Evolutionary conservation across 768 basidiomycete genomes (phyloP), one percentile per base, ranked within the genome.

Genomic region (Daedaleopsis nitida): DNA sequence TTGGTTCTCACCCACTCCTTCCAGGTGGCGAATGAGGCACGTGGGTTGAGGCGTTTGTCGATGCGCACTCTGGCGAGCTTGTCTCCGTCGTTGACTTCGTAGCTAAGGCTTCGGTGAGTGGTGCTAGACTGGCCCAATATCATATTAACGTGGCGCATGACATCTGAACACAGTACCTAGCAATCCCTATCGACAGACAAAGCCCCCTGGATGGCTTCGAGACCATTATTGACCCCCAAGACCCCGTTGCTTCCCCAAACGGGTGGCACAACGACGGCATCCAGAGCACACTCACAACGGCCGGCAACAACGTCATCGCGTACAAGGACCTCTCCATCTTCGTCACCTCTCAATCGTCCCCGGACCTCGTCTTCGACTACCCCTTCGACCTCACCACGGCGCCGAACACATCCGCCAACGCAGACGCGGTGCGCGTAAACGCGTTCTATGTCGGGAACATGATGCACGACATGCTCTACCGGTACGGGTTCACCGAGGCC

Each of bases 371-470:
- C 56, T 85, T 82, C 72, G 69, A 70, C 64, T 81, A 74, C 66
- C 68, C 69, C 2, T 74, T 76, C 54, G 63, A 75, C 68, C 63
- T 75, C 37, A 70, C 58, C 14, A 73, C 72, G 11, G 71, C 72
- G 3, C 85, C 77, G 65, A 78, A 63, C 24, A 81, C 72, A 45
- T 73, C 68, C 50, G 77, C 56, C 54, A 86, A 87, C 70, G 55
- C 82, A 54, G 76, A 83, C 55, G 81, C 86, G 34, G 84, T 85
- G 3, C 75, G 80, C 35, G 81, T 81, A 1, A 83, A 83, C 62
- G 78, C 77, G 2, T 88, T 87, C 72, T 88, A 86, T 71, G 74
- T 86, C 35, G 77, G 78, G 67, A 89, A 88, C 74, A 79, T 76
- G 58, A 77, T 85, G 54, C 86, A 88, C 70, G 86, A 88, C 67